Percentiles rank a stretch among this genome's conserved stretches.
Conservation (phyloP, 176 grass and related monocot species). For the Eragrostis nindensis region DNA sequence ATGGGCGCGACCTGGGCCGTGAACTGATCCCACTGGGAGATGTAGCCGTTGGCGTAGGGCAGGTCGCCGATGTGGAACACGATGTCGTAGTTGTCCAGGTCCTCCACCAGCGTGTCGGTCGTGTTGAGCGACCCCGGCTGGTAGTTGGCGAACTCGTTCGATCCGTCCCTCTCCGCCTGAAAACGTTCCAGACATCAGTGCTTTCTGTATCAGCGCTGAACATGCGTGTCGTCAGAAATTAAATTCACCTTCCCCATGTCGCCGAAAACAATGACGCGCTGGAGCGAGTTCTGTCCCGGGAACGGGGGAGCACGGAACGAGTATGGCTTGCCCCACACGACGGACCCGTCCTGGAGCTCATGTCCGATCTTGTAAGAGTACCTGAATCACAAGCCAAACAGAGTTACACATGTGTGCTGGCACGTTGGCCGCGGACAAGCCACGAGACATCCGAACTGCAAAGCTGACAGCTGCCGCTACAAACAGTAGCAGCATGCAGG, state of each 20-base stretch:
- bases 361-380: slow-evolving; percentile 86
- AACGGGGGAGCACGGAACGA: slow-evolving; percentile 75
- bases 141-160: slow-evolving; percentile 79
- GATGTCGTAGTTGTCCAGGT: slow-evolving; percentile 84
- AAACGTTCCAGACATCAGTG: too few relatives aligned
- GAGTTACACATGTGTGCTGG: background rate
- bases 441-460: too few relatives aligned
- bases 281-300: slow-evolving; percentile 82
- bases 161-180: slow-evolving; percentile 86
- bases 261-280: slow-evolving; percentile 82
- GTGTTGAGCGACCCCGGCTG: slow-evolving; percentile 84
- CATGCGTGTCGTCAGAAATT: background rate
- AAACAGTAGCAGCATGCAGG: too few relatives aligned
- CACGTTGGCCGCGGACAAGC: background rate
- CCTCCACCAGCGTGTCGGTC: slow-evolving; percentile 60
- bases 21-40: slow-evolving; percentile 98
- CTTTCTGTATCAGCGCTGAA: too few relatives aligned
- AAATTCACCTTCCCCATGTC: slow-evolving; percentile 84
- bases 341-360: slow-evolving; percentile 55
- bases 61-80: slow-evolving; percentile 95
- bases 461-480: too few relatives aligned
- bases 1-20: slow-evolving; percentile 79
- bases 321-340: slow-evolving; percentile 70
- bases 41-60: slow-evolving; percentile 82
- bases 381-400: slow-evolving; percentile 40